Evolutionary conservation across 2,329 filamentous ascomycete genomes (phyloP).

Genomic region (Exserohilum turcica): DNA sequence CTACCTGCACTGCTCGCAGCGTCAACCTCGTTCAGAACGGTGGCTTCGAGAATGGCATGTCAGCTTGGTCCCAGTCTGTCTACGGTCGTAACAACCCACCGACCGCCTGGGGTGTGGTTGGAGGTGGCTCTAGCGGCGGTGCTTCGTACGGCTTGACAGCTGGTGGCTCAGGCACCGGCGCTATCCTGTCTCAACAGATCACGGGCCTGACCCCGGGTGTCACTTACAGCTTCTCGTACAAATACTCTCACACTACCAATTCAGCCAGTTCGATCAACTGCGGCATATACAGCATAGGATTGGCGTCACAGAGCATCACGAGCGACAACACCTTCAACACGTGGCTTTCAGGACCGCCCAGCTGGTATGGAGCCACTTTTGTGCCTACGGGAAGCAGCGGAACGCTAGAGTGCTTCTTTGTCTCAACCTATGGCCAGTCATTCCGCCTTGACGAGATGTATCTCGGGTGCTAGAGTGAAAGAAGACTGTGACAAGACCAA

Average conservation of each 20-base stretch:
- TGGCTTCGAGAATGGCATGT: background rate
- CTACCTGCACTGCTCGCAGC: background rate
- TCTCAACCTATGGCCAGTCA: too few relatives aligned
- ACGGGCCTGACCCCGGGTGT: background rate
- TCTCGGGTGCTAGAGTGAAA: too few relatives aligned
- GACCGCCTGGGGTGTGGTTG: background rate
- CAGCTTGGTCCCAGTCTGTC: background rate
- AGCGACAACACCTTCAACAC: background rate
- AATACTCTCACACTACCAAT: background rate
- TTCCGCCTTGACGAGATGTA: too few relatives aligned
- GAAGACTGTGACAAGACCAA: background rate
- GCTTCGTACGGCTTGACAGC: background rate
- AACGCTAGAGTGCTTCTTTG: too few relatives aligned
- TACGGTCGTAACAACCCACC: background rate
- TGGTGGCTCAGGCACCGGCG: background rate
- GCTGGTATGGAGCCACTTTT: background rate
- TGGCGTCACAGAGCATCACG: background rate
- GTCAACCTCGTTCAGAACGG: background rate
- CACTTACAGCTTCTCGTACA: background rate
- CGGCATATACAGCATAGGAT: background rate
- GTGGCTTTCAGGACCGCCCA: background rate
- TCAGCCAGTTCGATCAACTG: background rate
- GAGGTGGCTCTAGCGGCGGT: background rate
- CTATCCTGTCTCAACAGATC: background rate
- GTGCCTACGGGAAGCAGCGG: too few relatives aligned